These are phyloP conservation scores for Beauveria bassiana DNA, from an alignment of 2,329 filamentous ascomycete species.

Conservation along the genomic window DNA sequence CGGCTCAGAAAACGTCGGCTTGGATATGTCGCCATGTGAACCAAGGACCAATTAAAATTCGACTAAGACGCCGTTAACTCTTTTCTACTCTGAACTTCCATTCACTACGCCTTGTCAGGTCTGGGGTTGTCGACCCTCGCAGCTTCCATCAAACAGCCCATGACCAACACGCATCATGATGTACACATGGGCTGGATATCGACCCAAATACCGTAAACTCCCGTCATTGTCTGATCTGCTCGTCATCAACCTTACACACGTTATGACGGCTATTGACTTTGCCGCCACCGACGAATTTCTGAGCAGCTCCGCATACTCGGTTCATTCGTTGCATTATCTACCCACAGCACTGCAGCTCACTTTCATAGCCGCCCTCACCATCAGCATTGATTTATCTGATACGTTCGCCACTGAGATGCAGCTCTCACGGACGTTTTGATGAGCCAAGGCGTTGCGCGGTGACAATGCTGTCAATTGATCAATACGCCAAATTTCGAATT, in stretches of 20 bases:
- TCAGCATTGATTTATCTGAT: not conserved
- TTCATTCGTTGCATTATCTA: not conserved
- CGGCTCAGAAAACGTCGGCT: conserved; percentile 25
- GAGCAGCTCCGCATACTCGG: not conserved
- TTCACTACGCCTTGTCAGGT: not conserved
- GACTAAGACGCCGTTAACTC: conserved; percentile 8
- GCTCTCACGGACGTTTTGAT: not conserved
- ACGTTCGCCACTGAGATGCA: not conserved
- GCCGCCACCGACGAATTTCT: not conserved
- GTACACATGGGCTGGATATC: not conserved
- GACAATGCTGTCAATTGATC: not conserved
- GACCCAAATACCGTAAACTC: not conserved
- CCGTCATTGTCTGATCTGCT: not conserved
- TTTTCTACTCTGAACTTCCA: not conserved
- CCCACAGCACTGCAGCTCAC: not conserved
- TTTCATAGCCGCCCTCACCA: not conserved
- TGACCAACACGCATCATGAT: not conserved
- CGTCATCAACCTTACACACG: not conserved
- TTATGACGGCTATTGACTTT: not conserved
- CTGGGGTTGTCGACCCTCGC: not conserved
- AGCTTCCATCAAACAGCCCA: not conserved
- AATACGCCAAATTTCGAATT: not conserved
- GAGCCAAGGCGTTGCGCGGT: not conserved
- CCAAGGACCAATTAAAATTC: conserved; percentile 22
- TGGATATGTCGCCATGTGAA: conserved; percentile 26